Conservation (phyloP, 176 grass and related monocot genomes). For the Leersia perrieri region DNA sequence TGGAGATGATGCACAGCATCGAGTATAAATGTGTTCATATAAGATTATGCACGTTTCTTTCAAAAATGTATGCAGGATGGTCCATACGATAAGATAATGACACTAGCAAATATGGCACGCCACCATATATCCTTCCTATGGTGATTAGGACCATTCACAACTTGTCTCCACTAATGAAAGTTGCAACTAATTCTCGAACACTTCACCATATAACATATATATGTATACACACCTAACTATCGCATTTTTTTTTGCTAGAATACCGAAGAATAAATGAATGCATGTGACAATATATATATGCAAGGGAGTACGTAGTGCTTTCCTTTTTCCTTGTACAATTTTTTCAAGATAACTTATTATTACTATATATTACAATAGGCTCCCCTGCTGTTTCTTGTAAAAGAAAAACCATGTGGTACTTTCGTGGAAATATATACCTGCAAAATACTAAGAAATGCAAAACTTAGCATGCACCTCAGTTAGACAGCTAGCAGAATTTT, state of each 20-base stretch:
- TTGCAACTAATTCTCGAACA: background rate
- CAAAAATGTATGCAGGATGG: constrained; percentile 13
- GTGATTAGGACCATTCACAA: constrained; percentile 20
- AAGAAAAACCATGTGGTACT: no score
- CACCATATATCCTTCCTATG: background rate
- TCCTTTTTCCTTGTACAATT: no score
- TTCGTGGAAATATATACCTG: background rate
- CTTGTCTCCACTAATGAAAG: background rate
- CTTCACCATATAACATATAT: background rate
- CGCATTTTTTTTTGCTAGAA: background rate
- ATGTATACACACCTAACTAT: background rate
- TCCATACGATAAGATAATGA: constrained; percentile 27
- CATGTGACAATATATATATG: background rate
- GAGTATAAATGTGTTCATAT: background rate
- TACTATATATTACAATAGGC: no score
- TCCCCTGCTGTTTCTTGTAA: no score
- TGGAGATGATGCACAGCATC: background rate
- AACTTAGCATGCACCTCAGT: background rate
- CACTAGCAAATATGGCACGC: background rate
- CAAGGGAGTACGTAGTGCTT: background rate
- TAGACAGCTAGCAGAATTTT: background rate
- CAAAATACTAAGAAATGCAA: background rate
- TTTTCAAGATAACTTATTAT: no score
- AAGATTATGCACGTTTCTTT: background rate
- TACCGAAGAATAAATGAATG: background rate